Evolutionary conservation across 306 rosid species (phyloP).

Genomic region (Prunus campanulata): DNA sequence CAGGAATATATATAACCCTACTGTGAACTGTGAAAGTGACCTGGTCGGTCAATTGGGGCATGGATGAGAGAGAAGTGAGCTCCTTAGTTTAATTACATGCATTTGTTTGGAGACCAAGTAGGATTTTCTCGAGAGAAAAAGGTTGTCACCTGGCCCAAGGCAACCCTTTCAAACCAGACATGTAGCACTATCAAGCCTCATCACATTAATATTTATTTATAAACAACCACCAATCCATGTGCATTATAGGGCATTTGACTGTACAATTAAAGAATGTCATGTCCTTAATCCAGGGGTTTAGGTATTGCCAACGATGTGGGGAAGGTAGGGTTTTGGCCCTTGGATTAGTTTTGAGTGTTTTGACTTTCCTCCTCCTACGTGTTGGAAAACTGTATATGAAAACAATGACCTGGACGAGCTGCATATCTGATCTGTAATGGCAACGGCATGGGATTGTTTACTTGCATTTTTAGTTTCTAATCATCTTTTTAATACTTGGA

Average conservation of each 20-base stretch:
- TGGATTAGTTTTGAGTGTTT: background rate
- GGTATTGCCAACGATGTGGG: background rate
- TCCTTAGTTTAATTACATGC: background rate
- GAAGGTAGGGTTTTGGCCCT: background rate
- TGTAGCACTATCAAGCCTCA: background rate
- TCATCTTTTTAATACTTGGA: background rate
- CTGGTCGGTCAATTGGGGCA: conserved; percentile 20
- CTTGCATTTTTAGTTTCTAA: background rate
- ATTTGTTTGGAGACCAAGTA: background rate
- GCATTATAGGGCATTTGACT: background rate
- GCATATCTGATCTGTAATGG: background rate
- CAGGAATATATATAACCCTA: background rate
- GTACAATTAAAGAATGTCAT: background rate
- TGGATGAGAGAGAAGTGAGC: background rate
- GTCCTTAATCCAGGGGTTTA: background rate
- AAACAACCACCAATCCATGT: background rate
- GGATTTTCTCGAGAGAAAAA: background rate
- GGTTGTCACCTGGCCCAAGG: background rate
- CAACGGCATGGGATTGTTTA: background rate
- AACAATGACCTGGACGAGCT: background rate
- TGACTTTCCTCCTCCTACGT: background rate
- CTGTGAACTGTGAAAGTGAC: conserved; percentile 24
- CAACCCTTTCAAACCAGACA: background rate
- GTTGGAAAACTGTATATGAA: background rate
- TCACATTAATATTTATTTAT: background rate